These are phyloP conservation scores for Leccinum broughii DNA, from an alignment of 768 basidiomycete genomes.

Conservation along the genomic window DNA sequence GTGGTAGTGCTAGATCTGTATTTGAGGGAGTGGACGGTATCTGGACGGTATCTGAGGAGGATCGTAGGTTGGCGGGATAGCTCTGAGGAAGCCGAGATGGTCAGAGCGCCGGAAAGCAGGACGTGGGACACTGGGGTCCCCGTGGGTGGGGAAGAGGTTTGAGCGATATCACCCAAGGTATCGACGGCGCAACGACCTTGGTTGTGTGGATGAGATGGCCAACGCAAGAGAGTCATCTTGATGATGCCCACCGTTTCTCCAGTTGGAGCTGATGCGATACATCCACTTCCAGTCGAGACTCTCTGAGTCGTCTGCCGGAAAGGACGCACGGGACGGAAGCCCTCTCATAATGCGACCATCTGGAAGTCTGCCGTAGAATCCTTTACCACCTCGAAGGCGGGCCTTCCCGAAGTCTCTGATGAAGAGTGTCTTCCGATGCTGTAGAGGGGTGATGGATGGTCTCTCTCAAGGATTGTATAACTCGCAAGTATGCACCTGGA, in stretches of 20 bases:
- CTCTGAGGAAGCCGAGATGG: slow-evolving; percentile 54
- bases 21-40: slow-evolving; percentile 40
- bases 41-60: slow-evolving; percentile 22
- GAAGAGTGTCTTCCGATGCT: slow-evolving; percentile 73
- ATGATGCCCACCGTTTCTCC: slow-evolving; percentile 63
- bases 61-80: slow-evolving; percentile 24
- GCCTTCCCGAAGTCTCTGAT: slow-evolving; percentile 63
- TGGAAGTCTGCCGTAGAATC: slow-evolving; percentile 48
- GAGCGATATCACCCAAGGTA: slow-evolving; percentile 26
- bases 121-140: slow-evolving; percentile 38
- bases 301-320: slow-evolving; percentile 29
- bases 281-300: slow-evolving; percentile 78
- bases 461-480: background rate
- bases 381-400: slow-evolving; percentile 66
- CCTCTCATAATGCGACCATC: slow-evolving; percentile 61
- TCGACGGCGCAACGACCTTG: slow-evolving; percentile 65
- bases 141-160: slow-evolving; percentile 1
- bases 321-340: slow-evolving; percentile 52
- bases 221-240: slow-evolving; percentile 13
- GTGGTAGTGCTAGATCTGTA: slow-evolving; percentile 41
- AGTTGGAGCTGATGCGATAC: slow-evolving; percentile 83
- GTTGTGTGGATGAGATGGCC: slow-evolving; percentile 22
- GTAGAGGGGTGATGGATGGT: slow-evolving; percentile 19
- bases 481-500: slow-evolving; percentile 46
- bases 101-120: slow-evolving; percentile 59